These are phyloP conservation scores for Areca catechu DNA, from an alignment of 176 grass and related monocot genomes.

Conservation along the genomic window DNA sequence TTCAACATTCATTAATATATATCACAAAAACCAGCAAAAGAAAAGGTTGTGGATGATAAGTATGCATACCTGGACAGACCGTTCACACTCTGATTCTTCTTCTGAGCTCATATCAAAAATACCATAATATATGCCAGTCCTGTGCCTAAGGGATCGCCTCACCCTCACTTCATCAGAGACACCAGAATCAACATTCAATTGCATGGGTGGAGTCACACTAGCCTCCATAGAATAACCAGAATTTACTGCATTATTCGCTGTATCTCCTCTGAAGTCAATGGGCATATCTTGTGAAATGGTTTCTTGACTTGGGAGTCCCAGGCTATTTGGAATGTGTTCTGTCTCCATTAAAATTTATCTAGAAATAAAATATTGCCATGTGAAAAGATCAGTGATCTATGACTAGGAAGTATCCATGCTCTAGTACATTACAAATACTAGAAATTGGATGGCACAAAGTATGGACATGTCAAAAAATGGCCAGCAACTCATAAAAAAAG, in stretches of 20 bases:
- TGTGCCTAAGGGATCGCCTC: slow-evolving; percentile 1
- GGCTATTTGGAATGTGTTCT: neutral
- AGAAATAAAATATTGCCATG: no score
- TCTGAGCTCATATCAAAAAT: slow-evolving; percentile 9
- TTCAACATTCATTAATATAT: no score
- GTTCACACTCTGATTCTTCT: neutral
- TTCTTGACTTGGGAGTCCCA: neutral
- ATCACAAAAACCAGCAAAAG: no score
- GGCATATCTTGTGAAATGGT: neutral
- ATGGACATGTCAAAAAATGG: no score
- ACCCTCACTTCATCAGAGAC: neutral
- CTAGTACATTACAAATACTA: no score
- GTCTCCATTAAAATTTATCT: neutral
- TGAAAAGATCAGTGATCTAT: no score
- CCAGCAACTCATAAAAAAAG: no score
- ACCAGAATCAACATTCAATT: neutral
- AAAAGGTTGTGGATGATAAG: neutral
- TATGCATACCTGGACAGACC: neutral
- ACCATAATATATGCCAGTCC: neutral
- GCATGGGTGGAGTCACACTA: neutral
- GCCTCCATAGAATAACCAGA: neutral
- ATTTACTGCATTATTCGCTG: neutral
- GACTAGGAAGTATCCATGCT: no score
- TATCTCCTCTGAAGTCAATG: neutral
- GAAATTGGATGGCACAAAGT: no score